Evolutionary conservation across 192 early-diverging fungal species (phyloP).

Genomic region (Podochytrium sp.): DNA sequence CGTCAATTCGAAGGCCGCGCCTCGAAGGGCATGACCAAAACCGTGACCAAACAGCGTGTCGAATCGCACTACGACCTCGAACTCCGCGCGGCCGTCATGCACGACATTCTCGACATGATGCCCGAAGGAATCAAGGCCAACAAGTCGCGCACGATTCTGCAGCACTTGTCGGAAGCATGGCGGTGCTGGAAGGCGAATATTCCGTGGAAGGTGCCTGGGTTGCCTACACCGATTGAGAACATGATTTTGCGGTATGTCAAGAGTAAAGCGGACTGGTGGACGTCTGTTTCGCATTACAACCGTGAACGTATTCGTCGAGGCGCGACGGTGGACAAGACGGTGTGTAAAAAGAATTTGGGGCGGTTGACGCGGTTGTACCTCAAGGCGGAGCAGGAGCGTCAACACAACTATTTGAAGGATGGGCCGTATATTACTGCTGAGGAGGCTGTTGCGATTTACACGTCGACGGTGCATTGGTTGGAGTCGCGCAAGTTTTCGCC

Average conservation of each 20-base stretch:
- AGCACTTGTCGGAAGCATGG: conserved; percentile 97
- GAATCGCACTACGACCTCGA: conserved; percentile 98
- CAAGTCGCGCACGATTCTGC: conserved; percentile 93
- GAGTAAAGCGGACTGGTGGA: conserved; percentile 99
- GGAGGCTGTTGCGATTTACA: conserved; percentile 98
- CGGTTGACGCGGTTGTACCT: conserved; percentile 97
- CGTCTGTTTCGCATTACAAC: conserved; percentile 96
- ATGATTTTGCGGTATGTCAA: conserved; percentile 99
- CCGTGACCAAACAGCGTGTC: conserved; percentile 98
- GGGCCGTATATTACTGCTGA: conserved; percentile 97
- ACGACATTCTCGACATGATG: conserved; percentile 99
- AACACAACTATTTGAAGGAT: conserved; percentile 98
- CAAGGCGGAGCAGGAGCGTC: conserved; percentile 98
- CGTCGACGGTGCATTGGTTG: conserved; percentile 96
- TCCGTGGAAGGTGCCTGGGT: conserved; percentile 98
- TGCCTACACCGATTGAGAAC: conserved; percentile 97
- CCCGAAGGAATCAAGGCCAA: conserved; percentile 97
- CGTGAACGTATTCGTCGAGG: conserved; percentile 98
- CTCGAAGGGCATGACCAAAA: conserved; percentile 96
- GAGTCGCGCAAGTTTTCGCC: conserved; percentile 98
- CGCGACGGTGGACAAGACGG: conserved; percentile 99
- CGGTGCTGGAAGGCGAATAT: conserved; percentile 95
- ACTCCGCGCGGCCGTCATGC: conserved; percentile 96
- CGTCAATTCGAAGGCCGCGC: conserved; percentile 99
- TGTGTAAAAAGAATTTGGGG: conserved; percentile 97